phyloP scores from a whole-genome alignment of 768 basidiomycete species.

The Leccinum obscurum region DNA sequence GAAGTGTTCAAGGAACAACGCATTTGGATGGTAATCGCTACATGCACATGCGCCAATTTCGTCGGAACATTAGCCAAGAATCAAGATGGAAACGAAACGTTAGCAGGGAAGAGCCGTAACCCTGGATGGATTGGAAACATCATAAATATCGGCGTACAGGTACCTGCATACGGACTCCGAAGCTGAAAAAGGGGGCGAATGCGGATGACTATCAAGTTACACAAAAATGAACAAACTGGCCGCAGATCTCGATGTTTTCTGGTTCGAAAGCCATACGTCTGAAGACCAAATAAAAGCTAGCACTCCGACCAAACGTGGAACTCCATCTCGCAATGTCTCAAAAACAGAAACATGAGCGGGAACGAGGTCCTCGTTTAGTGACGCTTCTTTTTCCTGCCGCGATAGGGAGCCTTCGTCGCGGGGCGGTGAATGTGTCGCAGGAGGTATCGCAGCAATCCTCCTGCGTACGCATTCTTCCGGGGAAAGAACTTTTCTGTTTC shows the following conservation, averaged over 20 bases:
- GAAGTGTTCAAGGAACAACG: no score
- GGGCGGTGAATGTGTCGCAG: conserved; percentile 17
- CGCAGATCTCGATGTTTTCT: not conserved
- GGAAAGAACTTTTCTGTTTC: conserved; percentile 15
- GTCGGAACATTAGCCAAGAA: not conserved
- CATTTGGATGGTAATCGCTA: no score
- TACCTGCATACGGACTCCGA: not conserved
- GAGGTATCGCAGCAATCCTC: conserved; percentile 15
- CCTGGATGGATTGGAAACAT: not conserved
- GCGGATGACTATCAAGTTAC: not conserved
- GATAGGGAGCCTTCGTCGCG: not conserved
- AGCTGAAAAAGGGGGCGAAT: not conserved
- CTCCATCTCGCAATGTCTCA: not conserved
- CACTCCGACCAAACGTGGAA: conserved; percentile 5
- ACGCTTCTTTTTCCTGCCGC: conserved; percentile 1
- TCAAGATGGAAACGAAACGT: not conserved
- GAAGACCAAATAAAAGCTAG: not conserved
- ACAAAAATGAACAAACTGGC: not conserved
- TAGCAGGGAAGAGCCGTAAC: not conserved
- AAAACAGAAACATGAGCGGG: not conserved
- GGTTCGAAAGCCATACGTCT: not conserved
- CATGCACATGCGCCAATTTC: not conserved
- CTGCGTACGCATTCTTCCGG: conserved; percentile 13
- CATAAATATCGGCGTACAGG: not conserved
- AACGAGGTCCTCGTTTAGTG: conserved; percentile 17